phyloP scores from a whole-genome alignment of 495 filamentous ascomycete genomes.

The Bombardia bombarda region DNA sequence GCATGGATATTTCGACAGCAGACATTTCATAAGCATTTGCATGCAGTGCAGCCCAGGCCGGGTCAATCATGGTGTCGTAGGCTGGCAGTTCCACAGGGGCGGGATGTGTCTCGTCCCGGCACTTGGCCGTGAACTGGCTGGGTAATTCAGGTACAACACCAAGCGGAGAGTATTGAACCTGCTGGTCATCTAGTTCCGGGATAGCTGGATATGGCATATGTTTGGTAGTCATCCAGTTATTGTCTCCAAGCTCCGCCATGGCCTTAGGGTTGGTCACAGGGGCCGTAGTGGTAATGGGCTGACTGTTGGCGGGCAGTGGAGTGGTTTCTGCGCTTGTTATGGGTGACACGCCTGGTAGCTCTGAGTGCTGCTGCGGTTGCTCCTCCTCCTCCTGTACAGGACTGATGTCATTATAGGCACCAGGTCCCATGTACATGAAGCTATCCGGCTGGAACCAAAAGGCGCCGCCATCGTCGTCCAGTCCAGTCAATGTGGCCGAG shows the following conservation, averaged over 20 bases:
- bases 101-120: slow-evolving; percentile 29
- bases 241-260: not conserved
- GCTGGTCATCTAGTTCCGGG: slow-evolving; percentile 12
- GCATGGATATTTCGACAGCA: slow-evolving; percentile 22
- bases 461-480: slow-evolving; percentile 13
- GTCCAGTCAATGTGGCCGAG: slow-evolving; percentile 6
- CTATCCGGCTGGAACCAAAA: slow-evolving; percentile 35
- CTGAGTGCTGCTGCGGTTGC: not conserved
- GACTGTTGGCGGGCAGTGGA: slow-evolving; percentile 7
- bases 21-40: slow-evolving; percentile 23
- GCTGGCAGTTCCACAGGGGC: slow-evolving; percentile 34
- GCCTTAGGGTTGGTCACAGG: not conserved
- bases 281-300: slow-evolving; percentile 9
- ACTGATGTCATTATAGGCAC: slow-evolving; percentile 27
- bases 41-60: slow-evolving; percentile 11
- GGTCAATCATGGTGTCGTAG: slow-evolving; percentile 11
- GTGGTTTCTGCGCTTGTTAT: slow-evolving; percentile 16
- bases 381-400: slow-evolving; percentile 27
- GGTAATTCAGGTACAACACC: slow-evolving; percentile 38
- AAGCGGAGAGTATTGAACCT: slow-evolving; percentile 23
- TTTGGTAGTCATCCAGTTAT: not conserved
- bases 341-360: slow-evolving; percentile 10
- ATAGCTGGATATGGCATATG: not conserved
- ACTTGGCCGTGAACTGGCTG: slow-evolving; percentile 26
- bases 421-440: slow-evolving; percentile 35